Percentiles rank a stretch among this genome's conserved stretches.
Conservation (phyloP, 176 grass and related monocot genomes). For the Dendrocalamus sinicus region DNA sequence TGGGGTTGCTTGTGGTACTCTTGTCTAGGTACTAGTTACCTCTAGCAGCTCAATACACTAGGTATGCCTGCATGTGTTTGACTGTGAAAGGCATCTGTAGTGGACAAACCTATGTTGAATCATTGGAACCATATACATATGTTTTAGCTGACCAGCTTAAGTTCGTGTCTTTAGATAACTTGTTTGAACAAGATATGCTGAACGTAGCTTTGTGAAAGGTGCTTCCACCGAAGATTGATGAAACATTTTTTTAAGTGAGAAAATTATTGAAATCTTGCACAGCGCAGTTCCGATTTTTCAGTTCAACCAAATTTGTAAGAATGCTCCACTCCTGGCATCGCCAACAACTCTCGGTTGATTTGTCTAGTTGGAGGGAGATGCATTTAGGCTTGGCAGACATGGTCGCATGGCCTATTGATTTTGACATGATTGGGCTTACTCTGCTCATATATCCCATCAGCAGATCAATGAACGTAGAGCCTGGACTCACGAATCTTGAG, state of each 20-base stretch:
- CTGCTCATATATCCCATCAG: neutral
- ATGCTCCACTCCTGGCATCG: neutral
- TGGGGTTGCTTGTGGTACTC: neutral
- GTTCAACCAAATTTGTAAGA: neutral
- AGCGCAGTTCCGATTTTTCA: neutral
- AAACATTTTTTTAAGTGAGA: neutral
- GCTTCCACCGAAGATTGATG: neutral
- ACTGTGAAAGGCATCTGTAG: neutral
- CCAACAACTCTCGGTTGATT: neutral
- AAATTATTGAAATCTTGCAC: neutral
- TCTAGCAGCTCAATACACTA: neutral
- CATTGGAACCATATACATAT: neutral
- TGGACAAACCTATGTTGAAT: neutral
- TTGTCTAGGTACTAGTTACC: neutral
- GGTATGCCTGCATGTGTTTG: neutral
- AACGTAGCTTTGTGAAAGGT: neutral
- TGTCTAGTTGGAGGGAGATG: neutral
- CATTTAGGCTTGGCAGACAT: neutral
- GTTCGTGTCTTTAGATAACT: neutral
- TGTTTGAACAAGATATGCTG: neutral
- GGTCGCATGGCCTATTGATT: neutral
- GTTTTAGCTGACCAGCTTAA: neutral
- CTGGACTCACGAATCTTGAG: neutral
- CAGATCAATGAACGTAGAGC: neutral
- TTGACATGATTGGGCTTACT: constrained; percentile 1